Percentiles rank a stretch among this genome's conserved stretches.
Evolutionary conservation across 257 asterid species (phyloP).

Genomic region (Solanum boliviense): DNA sequence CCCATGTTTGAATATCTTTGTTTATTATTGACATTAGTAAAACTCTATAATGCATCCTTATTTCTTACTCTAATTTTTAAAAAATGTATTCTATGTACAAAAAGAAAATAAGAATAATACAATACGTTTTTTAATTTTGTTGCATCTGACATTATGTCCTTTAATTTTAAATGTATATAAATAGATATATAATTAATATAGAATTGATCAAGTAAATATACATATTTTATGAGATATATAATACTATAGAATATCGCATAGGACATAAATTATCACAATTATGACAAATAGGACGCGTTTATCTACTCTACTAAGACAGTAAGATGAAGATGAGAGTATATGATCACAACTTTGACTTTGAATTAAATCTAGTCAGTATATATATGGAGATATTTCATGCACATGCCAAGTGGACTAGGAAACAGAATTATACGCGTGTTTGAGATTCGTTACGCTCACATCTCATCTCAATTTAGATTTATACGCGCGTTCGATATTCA

Average conservation of each 20-base stretch:
- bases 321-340: background rate
- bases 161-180: fast-evolving
- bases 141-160: fast-evolving
- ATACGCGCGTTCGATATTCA: fast-evolving
- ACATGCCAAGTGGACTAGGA: background rate
- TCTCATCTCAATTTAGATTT: background rate
- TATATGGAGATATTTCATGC: background rate
- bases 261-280: background rate
- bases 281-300: background rate
- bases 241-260: too few species aligned
- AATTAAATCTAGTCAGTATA: background rate
- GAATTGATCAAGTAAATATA: too few species aligned
- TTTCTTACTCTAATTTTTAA: background rate
- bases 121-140: too few species aligned
- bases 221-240: too few species aligned
- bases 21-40: background rate
- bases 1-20: background rate
- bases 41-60: background rate
- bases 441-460: background rate
- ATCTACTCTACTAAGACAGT: background rate
- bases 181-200: too few species aligned
- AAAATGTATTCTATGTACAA: too few species aligned
- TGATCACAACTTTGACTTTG: background rate
- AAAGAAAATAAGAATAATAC: too few species aligned
- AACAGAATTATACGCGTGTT: background rate